Conservation (phyloP, 192 early-diverging fungal genomes). For the Pilobolus umbonatus region DNA sequence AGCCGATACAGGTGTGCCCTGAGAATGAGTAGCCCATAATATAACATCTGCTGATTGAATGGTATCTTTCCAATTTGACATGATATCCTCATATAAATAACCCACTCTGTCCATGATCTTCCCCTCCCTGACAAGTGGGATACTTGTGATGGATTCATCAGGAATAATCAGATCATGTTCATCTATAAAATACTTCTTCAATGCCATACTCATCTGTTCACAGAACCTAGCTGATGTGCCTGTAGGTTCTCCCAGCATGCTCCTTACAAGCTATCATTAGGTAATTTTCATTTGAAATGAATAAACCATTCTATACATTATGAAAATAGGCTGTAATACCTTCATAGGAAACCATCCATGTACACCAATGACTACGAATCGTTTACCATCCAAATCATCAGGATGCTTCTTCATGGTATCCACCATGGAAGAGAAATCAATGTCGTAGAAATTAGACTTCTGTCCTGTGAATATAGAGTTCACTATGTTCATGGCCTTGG, state of each 20-base stretch:
- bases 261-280: conserved; percentile 46
- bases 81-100: conserved; percentile 70
- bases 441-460: no score
- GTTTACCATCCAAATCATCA: conserved; percentile 33
- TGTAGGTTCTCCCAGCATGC: conserved; percentile 88
- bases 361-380: conserved; percentile 76
- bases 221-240: conserved; percentile 91
- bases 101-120: conserved; percentile 83
- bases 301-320: not conserved
- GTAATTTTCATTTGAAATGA: not conserved
- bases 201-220: conserved; percentile 75
- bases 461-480: no score
- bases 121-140: conserved; percentile 92
- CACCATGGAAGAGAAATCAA: no score
- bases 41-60: conserved; percentile 67
- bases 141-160: conserved; percentile 56
- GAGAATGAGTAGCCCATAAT: conserved; percentile 88
- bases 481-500: no score
- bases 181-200: conserved; percentile 47
- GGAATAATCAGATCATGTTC: conserved; percentile 49
- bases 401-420: no score
- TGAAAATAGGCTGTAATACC: no score
- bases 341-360: conserved; percentile 90
- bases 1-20: conserved; percentile 87
- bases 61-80: conserved; percentile 52